Evolutionary conservation across 1,139 yeast species (phyloP).

Genomic region (Pichia sp.): DNA sequence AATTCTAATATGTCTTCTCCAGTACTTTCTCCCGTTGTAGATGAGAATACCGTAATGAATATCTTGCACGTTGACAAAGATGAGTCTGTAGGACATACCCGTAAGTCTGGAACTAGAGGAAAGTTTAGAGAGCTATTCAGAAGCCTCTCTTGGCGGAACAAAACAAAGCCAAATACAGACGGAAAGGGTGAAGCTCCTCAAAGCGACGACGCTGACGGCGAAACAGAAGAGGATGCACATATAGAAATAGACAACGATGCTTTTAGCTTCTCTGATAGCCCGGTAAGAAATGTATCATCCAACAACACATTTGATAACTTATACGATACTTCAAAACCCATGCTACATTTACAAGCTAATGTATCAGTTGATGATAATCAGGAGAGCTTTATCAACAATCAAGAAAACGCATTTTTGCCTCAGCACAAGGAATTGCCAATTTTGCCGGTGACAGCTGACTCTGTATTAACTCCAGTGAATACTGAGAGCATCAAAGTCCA

Average conservation of each 20-base stretch:
- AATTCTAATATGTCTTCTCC: slow-evolving; percentile 3
- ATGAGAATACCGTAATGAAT: slow-evolving; percentile 7
- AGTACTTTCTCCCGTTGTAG: slow-evolving; percentile 4
- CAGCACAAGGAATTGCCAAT: not conserved
- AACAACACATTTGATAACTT: not conserved
- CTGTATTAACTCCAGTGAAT: not conserved
- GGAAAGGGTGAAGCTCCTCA: not conserved
- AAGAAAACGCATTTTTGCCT: not conserved
- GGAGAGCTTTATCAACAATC: not conserved
- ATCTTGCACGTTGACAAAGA: not conserved
- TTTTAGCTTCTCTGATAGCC: not conserved
- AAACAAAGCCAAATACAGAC: not conserved
- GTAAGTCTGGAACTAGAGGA: not conserved
- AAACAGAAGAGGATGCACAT: not conserved
- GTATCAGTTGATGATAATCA: not conserved
- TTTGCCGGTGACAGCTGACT: not conserved
- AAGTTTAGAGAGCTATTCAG: slow-evolving; percentile 6
- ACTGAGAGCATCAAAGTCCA: not conserved
- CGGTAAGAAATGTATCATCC: not conserved
- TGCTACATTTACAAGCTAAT: not conserved
- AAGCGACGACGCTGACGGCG: not conserved
- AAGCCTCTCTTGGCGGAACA: slow-evolving; percentile 9
- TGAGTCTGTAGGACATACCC: not conserved
- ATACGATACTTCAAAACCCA: slow-evolving; percentile 6
- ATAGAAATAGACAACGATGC: not conserved